These are phyloP conservation scores for Blastocrithidia nonstop DNA, from an alignment of 208 protist genomes.

Conservation along the genomic window DNA sequence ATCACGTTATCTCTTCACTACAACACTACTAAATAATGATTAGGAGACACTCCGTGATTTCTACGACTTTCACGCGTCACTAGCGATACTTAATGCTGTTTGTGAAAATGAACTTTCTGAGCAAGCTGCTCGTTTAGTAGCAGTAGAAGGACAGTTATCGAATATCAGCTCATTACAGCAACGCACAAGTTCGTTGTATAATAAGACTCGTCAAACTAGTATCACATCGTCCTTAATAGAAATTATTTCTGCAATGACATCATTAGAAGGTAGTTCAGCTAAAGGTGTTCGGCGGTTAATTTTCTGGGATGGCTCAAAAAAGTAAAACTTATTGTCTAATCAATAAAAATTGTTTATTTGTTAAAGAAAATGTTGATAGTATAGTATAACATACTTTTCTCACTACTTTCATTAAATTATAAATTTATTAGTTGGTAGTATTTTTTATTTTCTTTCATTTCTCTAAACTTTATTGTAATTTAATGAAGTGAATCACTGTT, in stretches of 20 bases:
- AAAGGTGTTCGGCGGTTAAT: conserved; percentile 68
- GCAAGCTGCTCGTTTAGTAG: conserved; percentile 76
- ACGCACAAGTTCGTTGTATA: conserved; percentile 81
- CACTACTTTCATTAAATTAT: no score
- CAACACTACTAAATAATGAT: conserved; percentile 72
- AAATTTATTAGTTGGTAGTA: no score
- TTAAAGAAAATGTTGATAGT: no score
- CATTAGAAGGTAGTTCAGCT: conserved; percentile 61
- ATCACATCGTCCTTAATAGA: conserved; percentile 84
- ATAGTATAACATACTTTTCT: no score
- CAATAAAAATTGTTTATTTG: no score
- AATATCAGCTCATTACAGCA: conserved; percentile 75
- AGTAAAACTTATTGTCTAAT: no score
- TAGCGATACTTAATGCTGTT: conserved; percentile 71
- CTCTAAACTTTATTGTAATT: no score
- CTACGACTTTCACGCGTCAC: conserved; percentile 78
- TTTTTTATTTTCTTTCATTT: no score
- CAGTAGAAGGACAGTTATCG: conserved; percentile 79
- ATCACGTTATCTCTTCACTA: conserved; percentile 73
- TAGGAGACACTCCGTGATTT: conserved; percentile 78
- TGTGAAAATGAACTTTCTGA: conserved; percentile 86
- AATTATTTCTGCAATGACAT: conserved; percentile 85
- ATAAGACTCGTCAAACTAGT: conserved; percentile 81
- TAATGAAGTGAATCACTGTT: no score
- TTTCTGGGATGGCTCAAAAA: conserved; percentile 70